Evolutionary conservation across 768 basidiomycete genomes (phyloP), one percentile per base, ranked within the genome.

Genomic region (Pleurotus cornucopiae): DNA sequence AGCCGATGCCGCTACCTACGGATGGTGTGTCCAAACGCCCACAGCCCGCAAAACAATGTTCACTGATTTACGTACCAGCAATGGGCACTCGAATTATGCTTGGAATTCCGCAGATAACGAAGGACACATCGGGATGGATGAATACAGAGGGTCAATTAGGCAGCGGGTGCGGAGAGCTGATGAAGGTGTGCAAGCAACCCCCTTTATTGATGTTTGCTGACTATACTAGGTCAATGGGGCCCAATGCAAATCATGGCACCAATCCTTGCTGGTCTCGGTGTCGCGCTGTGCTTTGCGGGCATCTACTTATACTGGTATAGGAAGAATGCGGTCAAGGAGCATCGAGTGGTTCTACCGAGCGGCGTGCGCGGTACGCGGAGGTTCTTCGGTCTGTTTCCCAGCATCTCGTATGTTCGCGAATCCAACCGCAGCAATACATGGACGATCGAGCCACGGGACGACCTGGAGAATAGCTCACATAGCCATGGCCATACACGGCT

Each of bases 321-420:
- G 51, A 53, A 41, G 39, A 34, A 41, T 4, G 11, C 51, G 14
- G 13, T 34, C 14, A 49, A 49, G 39, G 39, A 37, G 12, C 14
- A 21, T 30, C 34, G 18, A 41, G 39, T 14, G 12, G 21, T 11
- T 14, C 39, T 53, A 39, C 51, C 51, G 18, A 53, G 39, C 14
- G 54, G 54, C 6, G 25, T 48, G 30, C 54, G 54, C 21, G 41
- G 34, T 7, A n/a, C 44, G 9, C 44, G 54, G 26, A 16, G 44
- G 11, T 47, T 55, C 34, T 47, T 55, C 30, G 54, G 54, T 11
- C 54, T 55, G 13, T 55, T 55, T 9, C 45, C 44, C 45, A 55
- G 38, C 25, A 40, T 55, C 16, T 48, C 45, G 5, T 40, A 46
- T 37, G 54, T 55, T 18, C n/a, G 45, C 13, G 45, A 48, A 47